Base-by-base conservation (phyloP, 495 filamentous ascomycete species). In the Aspergillus nidulans region DNA sequence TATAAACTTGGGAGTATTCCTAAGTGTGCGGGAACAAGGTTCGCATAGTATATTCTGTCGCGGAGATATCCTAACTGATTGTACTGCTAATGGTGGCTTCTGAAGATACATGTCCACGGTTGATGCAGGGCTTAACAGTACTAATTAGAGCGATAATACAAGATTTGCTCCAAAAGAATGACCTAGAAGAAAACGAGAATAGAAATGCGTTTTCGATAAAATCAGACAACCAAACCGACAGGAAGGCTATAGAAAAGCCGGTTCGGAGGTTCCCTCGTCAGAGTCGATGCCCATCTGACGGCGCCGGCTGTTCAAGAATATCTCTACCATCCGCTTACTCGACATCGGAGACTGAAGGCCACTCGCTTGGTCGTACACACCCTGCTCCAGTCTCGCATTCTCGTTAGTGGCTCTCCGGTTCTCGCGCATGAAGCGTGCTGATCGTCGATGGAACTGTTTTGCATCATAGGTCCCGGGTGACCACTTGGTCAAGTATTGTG, bases 311-410 rank as follows among this genome's bases (percentile, higher is more conserved):
- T 75, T 77, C 61, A 86, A 63, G 59, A 85, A 85, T 54, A 78
- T 55, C 49, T 86, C 81, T 20, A 85, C 81, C 78, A 86, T 84
- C 52, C 65, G 72, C 59, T 80, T 78, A 61, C 77, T 80, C 23
- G 78, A 79, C 15, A 81, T 67, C 0, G 68, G 62, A 0, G 67
- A 60, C 30, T 62, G 62, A 24, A 56, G 26, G 15, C 62, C 65
- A 38, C 66, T 61, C 6, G 62, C 19, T 13, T 62, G 58, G 28
- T 58, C 57, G 34, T 64, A 64, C 28, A 57, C 54, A 10, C 52
- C 59, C 49, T 72, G 60, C n/a, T 67, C 60, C 43, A 52, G 58
- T 25, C 42, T 52, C 19, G 56, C 45, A 43, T 72, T 75, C 25
- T 75, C 71, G 41, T 72, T 72, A 51, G 58, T 72, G 40, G 44